phyloP scores from a whole-genome alignment of 225 moss, liverwort and hornwort species.

The Polytrichum commune region DNA sequence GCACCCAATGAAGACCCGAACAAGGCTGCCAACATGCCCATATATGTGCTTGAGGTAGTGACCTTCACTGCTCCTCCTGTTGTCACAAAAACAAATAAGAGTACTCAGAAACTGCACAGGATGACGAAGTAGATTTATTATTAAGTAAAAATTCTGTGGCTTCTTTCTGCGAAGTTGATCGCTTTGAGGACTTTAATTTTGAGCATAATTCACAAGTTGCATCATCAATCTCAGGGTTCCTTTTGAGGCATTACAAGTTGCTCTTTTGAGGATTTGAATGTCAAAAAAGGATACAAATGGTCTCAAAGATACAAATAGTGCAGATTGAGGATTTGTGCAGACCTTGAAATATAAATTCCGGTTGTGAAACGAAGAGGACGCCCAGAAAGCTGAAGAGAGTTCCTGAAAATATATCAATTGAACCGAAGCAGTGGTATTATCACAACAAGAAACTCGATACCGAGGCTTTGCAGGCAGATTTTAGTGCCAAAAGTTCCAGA shows the following conservation, averaged over 20 bases:
- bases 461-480: no score
- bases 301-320: no score
- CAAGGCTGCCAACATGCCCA: constrained; percentile 54
- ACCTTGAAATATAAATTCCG: constrained; percentile 60
- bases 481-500: no score
- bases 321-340: constrained; percentile 8
- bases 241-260: no score
- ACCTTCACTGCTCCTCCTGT: constrained; percentile 20
- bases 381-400: constrained; percentile 75
- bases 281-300: no score
- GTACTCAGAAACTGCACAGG: background rate
- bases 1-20: constrained; percentile 68
- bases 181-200: no score
- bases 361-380: constrained; percentile 62
- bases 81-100: background rate
- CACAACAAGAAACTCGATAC: no score
- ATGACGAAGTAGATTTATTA: background rate
- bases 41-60: constrained; percentile 20
- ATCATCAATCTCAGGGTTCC: no score
- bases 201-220: no score
- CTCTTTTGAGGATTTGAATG: no score
- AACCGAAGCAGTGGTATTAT: background rate
- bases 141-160: background rate
- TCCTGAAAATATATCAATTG: constrained; percentile 36
- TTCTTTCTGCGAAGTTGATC: background rate